A percentile compares a stretch with the other conserved stretches of the same genome.
These are phyloP conservation scores for Phytopythium oedochilum DNA, from an alignment of 352 stramenopile genomes.

Conservation along the genomic window DNA sequence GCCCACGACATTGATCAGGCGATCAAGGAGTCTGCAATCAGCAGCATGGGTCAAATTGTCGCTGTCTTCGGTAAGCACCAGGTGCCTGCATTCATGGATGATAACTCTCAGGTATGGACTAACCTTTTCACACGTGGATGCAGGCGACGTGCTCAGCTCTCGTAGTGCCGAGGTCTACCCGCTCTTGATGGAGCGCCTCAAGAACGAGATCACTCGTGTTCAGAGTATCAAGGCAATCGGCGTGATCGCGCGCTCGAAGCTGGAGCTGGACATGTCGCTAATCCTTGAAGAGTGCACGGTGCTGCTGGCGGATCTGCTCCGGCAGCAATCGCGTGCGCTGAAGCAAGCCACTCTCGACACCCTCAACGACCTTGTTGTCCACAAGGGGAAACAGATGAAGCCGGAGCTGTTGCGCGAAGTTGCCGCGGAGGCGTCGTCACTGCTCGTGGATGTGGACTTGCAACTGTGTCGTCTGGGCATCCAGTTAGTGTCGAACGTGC, in stretches of 20 bases:
- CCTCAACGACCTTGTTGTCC: constrained; percentile 88
- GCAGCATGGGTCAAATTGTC: constrained; percentile 88
- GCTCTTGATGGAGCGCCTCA: constrained; percentile 94
- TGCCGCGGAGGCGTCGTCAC: constrained; percentile 84
- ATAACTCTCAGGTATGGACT: not conserved
- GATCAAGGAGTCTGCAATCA: constrained; percentile 97
- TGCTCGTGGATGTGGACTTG: constrained; percentile 95
- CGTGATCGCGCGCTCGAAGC: constrained; percentile 82
- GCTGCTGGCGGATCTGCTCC: constrained; percentile 89
- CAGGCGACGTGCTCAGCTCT: constrained; percentile 75
- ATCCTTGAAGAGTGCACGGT: constrained; percentile 88
- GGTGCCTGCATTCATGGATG: not conserved
- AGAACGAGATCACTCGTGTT: constrained; percentile 98
- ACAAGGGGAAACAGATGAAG: constrained; percentile 66
- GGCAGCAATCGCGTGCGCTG: constrained; percentile 93
- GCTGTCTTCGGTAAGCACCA: constrained; percentile 46
- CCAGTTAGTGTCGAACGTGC: constrained; percentile 74
- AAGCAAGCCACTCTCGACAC: constrained; percentile 93
- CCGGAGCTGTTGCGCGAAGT: constrained; percentile 86
- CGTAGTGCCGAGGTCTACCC: constrained; percentile 85
- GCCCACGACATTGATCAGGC: constrained; percentile 98
- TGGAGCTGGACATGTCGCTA: constrained; percentile 87
- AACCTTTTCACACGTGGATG: constrained; percentile 3
- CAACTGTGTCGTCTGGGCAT: constrained; percentile 95
- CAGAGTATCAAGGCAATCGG: constrained; percentile 95